Evolutionary conservation across 2,329 filamentous ascomycete genomes (phyloP), one percentile per base, ranked within the genome.

Genomic region (Ustulina deusta): DNA sequence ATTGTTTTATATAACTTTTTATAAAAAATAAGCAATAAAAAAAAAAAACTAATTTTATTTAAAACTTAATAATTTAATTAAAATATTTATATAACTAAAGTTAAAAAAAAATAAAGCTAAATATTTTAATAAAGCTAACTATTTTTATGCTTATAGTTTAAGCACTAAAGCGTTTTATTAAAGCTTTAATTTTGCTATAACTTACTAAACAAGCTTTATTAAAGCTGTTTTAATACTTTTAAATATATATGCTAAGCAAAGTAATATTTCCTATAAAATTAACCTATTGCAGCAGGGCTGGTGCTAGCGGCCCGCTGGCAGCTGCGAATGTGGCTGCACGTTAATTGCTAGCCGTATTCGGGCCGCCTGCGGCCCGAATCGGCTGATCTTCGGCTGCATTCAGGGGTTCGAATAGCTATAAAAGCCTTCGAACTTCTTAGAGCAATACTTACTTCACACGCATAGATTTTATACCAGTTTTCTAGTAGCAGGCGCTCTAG

Each of bases 181-280:
- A 42, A 20, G 40, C 40, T 2, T 3, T 20, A 9, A n/a, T n/a
- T 9, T 4, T 5, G n/a, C 3, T 42, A n/a, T 9, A 20, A n/a
- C 9, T 9, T 4, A n/a, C n/a, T 42, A 42, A 42, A n/a, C 7
- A n/a, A 9, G 40, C 40, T 20, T n/a, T n/a, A 42, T 42, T n/a
- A 42, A 42, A n/a, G 40, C 40, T 9, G 7, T 42, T 20, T 42
- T 20, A 9, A 20, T 3, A n/a, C n/a, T 42, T 20, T n/a, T 42
- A n/a, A 3, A 58, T 57, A 44, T n/a, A 42, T 17, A 3, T 57
- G 15, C 6, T 44, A 42, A 13, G 1, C 5, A 57, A 27, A 0
- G 40, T 57, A 27, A 57, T n/a, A 27, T 17, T 57, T 2, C 13
- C 13, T 44, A 57, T 44, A 57, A 57, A 40, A 57, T 57, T 44